Evolutionary conservation across 2,329 filamentous ascomycete species (phyloP).

Genomic region (Apiospora kogelbergensis): DNA sequence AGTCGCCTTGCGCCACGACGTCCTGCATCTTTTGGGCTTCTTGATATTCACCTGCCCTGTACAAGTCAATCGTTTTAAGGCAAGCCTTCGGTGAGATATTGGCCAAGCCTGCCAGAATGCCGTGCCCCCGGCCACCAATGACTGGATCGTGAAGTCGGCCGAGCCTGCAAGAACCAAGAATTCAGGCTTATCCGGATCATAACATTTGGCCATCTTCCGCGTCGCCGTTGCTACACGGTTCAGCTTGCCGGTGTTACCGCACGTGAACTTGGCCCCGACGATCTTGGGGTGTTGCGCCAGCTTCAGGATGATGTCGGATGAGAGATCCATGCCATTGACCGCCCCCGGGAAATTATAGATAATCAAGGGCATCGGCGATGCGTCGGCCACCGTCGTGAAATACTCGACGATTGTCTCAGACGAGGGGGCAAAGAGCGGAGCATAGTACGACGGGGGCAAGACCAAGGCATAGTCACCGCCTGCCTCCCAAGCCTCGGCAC

Average conservation of each 20-base stretch:
- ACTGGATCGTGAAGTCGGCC: slow-evolving; percentile 71
- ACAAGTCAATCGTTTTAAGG: slow-evolving; percentile 61
- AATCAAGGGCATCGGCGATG: slow-evolving; percentile 63
- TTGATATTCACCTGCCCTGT: slow-evolving; percentile 52
- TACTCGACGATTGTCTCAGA: slow-evolving; percentile 63
- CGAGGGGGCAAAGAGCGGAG: slow-evolving; percentile 61
- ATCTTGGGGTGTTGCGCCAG: slow-evolving; percentile 64
- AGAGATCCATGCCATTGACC: slow-evolving; percentile 62
- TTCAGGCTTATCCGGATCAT: slow-evolving; percentile 36
- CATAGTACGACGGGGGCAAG: slow-evolving; percentile 76
- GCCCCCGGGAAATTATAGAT: slow-evolving; percentile 72
- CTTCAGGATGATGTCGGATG: slow-evolving; percentile 60
- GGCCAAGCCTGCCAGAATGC: slow-evolving; percentile 70
- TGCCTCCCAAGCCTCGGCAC: slow-evolving; percentile 64
- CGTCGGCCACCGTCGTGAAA: slow-evolving; percentile 64
- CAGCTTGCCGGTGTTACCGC: slow-evolving; percentile 69
- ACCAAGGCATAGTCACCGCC: slow-evolving; percentile 77
- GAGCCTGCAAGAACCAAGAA: slow-evolving; percentile 74
- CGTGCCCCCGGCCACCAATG: slow-evolving; percentile 68
- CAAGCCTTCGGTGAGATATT: slow-evolving; percentile 71
- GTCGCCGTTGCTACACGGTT: slow-evolving; percentile 62
- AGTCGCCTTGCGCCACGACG: slow-evolving; percentile 66
- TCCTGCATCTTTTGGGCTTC: slow-evolving; percentile 67
- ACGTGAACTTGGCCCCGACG: slow-evolving; percentile 68
- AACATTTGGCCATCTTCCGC: slow-evolving; percentile 39